A percentile compares a stretch with the other conserved stretches of the same genome.
Evolutionary conservation across 2,329 filamentous ascomycete species (phyloP).

Genomic region (Paramyrothecium sp.): DNA sequence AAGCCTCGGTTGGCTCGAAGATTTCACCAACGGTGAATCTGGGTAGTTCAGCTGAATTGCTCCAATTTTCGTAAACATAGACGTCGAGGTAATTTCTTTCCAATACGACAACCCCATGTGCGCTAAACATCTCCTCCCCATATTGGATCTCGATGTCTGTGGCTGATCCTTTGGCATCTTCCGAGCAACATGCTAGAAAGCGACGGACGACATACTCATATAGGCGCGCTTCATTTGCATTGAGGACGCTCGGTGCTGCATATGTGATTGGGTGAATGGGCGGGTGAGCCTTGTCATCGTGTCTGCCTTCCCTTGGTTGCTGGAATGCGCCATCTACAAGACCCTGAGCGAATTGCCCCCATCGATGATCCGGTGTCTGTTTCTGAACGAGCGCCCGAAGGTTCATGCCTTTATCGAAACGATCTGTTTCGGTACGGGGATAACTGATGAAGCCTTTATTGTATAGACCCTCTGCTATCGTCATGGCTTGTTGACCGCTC

Average conservation of each 20-base stretch:
- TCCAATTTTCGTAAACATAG: constrained; percentile 96
- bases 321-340: constrained; percentile 75
- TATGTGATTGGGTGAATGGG: constrained; percentile 96
- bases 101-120: constrained; percentile 80
- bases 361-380: constrained; percentile 72
- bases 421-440: constrained; percentile 93
- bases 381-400: constrained; percentile 77
- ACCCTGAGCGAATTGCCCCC: constrained; percentile 78
- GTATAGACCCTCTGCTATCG: constrained; percentile 81
- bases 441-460: constrained; percentile 97
- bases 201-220: constrained; percentile 92
- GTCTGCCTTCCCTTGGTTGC: constrained; percentile 75
- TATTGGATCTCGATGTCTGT: constrained; percentile 85
- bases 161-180: constrained; percentile 83
- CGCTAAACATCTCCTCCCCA: constrained; percentile 77
- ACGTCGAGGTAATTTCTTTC: constrained; percentile 94
- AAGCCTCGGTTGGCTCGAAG: constrained; percentile 85
- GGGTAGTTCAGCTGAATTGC: constrained; percentile 79
- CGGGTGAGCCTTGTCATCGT: constrained; percentile 96
- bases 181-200: constrained; percentile 93
- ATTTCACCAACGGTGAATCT: constrained; percentile 74
- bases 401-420: constrained; percentile 89
- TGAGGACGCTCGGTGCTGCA: constrained; percentile 62
- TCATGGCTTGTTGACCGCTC: constrained; percentile 89
- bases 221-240: constrained; percentile 68